phyloP scores from a whole-genome alignment of 2,329 filamentous ascomycete genomes.

The Penicillium sp. region DNA sequence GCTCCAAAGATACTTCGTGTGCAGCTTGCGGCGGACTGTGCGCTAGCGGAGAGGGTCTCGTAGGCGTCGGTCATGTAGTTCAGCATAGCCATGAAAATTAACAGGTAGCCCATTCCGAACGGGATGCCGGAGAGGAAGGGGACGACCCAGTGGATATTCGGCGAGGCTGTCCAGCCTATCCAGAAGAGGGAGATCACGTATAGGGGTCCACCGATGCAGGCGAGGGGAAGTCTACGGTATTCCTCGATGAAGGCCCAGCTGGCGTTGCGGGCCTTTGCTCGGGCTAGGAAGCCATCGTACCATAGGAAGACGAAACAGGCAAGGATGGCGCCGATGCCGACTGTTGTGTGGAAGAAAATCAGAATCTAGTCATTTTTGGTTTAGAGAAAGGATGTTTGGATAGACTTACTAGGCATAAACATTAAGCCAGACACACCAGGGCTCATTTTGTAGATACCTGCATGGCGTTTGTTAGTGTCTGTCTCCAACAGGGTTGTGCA shows the following conservation, averaged over 20 bases:
- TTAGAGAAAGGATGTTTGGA: neutral
- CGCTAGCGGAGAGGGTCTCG: slow-evolving; percentile 62
- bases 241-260: slow-evolving; percentile 29
- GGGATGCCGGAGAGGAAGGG: slow-evolving; percentile 62
- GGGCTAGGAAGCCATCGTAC: slow-evolving; percentile 63
- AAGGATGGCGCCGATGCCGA: slow-evolving; percentile 63
- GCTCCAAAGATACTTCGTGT: slow-evolving; percentile 55
- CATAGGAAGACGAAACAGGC: slow-evolving; percentile 62
- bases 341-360: slow-evolving; percentile 19
- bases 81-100: slow-evolving; percentile 65
- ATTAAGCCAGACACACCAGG: slow-evolving; percentile 35
- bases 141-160: slow-evolving; percentile 38
- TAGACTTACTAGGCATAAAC: slow-evolving; percentile 36
- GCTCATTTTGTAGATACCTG: slow-evolving; percentile 39
- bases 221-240: slow-evolving; percentile 69
- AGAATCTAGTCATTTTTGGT: neutral
- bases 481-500: slow-evolving; percentile 38
- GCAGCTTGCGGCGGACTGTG: slow-evolving; percentile 55
- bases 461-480: slow-evolving; percentile 50
- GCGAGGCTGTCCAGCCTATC: slow-evolving; percentile 42
- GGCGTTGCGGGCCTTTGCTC: slow-evolving; percentile 47
- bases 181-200: slow-evolving; percentile 52
- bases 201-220: slow-evolving; percentile 68
- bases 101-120: slow-evolving; percentile 61
- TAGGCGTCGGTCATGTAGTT: slow-evolving; percentile 69